Evolutionary conservation across 768 basidiomycete species (phyloP).

Genomic region (Boletus reticuloceps): DNA sequence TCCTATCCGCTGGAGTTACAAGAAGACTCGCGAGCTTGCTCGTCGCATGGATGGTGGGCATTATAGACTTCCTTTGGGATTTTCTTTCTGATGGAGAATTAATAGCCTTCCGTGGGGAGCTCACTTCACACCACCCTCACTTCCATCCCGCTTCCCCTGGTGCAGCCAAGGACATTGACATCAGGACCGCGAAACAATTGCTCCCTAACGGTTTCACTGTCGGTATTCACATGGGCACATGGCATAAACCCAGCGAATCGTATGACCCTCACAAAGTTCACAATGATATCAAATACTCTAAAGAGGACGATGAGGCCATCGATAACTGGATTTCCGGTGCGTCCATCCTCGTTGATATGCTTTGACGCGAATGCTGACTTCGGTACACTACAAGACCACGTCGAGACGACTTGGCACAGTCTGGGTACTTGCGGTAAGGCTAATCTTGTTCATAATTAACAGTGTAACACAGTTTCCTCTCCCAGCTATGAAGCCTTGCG

Average conservation of each 20-base stretch:
- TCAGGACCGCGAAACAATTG: constrained; percentile 62
- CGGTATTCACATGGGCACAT: constrained; percentile 72
- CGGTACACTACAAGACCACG: constrained; percentile 42
- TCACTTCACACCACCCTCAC: constrained; percentile 70
- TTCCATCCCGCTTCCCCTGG: constrained; percentile 71
- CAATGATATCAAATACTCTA: constrained; percentile 62
- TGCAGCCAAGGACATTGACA: constrained; percentile 59
- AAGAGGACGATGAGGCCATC: constrained; percentile 69
- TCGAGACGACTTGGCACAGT: constrained; percentile 79
- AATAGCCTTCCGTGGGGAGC: constrained; percentile 66
- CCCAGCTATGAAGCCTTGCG: constrained; percentile 59
- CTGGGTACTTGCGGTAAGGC: constrained; percentile 42
- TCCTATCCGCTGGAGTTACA: constrained; percentile 75
- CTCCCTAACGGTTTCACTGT: constrained; percentile 60
- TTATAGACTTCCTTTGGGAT: too few species aligned
- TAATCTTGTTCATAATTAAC: background rate
- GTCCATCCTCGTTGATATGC: background rate
- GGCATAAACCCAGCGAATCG: constrained; percentile 54
- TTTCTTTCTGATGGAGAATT: background rate
- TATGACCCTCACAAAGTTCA: constrained; percentile 57
- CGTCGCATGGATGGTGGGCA: constrained; percentile 64
- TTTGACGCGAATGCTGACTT: background rate
- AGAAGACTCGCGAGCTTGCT: constrained; percentile 71
- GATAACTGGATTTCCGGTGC: constrained; percentile 56
- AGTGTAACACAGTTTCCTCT: background rate